These are phyloP conservation scores for Podila verticillata DNA, from an alignment of 192 early-diverging fungal genomes.

Conservation along the genomic window DNA sequence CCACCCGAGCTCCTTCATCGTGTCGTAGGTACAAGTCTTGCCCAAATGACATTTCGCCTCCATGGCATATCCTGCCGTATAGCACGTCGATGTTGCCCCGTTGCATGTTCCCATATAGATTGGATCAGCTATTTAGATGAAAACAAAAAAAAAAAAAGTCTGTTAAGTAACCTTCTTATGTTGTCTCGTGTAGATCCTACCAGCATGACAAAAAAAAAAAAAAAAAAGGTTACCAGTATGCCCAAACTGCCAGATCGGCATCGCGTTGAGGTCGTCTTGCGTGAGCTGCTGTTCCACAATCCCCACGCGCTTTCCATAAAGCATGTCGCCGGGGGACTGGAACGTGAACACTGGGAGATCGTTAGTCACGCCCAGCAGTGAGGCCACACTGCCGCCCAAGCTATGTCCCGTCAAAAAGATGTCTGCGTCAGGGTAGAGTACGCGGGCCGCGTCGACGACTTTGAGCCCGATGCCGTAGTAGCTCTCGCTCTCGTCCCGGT, in stretches of 20 bases:
- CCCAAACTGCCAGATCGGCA: constrained; percentile 90
- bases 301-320: constrained; percentile 73
- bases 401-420: constrained; percentile 89
- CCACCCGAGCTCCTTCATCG: constrained; percentile 67
- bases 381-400: constrained; percentile 70
- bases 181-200: too few species aligned
- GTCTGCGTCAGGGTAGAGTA: constrained; percentile 69
- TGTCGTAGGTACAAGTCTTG: constrained; percentile 68
- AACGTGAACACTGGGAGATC: constrained; percentile 82
- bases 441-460: constrained; percentile 70
- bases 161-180: not conserved
- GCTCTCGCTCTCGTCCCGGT: constrained; percentile 60
- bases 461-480: constrained; percentile 60
- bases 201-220: not conserved
- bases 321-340: constrained; percentile 82
- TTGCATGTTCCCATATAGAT: constrained; percentile 88
- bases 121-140: constrained; percentile 70
- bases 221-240: constrained; percentile 59
- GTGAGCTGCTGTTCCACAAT: constrained; percentile 29
- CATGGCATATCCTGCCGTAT: constrained; percentile 26
- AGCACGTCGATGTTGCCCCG: constrained; percentile 46
- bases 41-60: constrained; percentile 88
- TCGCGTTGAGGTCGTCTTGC: constrained; percentile 50
- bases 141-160: not conserved
- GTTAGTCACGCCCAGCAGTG: constrained; percentile 81